Evolutionary conservation across 768 basidiomycete species (phyloP).

Genomic region (Mycena albidolilacea): DNA sequence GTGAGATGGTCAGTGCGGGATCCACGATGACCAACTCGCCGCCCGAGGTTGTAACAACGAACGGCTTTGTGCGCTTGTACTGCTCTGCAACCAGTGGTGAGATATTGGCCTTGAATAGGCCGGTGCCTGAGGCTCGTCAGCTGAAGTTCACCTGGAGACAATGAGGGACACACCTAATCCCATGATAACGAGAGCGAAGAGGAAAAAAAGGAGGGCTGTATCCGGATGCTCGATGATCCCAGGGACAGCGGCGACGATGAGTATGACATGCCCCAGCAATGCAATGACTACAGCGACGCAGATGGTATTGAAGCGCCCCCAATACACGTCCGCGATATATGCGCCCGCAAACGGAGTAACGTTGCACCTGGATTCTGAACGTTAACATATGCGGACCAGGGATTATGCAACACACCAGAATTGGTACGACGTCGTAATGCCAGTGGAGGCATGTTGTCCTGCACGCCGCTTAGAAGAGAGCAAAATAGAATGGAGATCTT

Average conservation of each 20-base stretch:
- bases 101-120: conserved; percentile 84
- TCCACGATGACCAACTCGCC: conserved; percentile 86
- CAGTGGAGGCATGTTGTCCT: conserved; percentile 79
- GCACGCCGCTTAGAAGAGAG: neutral
- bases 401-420: conserved; percentile 65
- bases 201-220: conserved; percentile 67
- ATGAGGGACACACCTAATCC: conserved; percentile 53
- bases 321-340: conserved; percentile 80
- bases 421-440: conserved; percentile 77
- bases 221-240: conserved; percentile 69
- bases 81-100: conserved; percentile 87
- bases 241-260: conserved; percentile 56
- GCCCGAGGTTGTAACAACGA: conserved; percentile 61
- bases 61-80: conserved; percentile 68
- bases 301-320: conserved; percentile 84
- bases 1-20: conserved; percentile 74
- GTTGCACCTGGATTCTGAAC: conserved; percentile 63
- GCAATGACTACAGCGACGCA: conserved; percentile 72
- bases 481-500: no score
- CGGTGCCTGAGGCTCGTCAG: conserved; percentile 62
- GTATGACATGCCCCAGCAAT: conserved; percentile 51
- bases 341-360: conserved; percentile 78
- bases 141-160: neutral
- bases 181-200: conserved; percentile 74
- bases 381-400: neutral